Evolutionary conservation across 2,329 filamentous ascomycete species (phyloP).

Genomic region (Venturia carpophila): DNA sequence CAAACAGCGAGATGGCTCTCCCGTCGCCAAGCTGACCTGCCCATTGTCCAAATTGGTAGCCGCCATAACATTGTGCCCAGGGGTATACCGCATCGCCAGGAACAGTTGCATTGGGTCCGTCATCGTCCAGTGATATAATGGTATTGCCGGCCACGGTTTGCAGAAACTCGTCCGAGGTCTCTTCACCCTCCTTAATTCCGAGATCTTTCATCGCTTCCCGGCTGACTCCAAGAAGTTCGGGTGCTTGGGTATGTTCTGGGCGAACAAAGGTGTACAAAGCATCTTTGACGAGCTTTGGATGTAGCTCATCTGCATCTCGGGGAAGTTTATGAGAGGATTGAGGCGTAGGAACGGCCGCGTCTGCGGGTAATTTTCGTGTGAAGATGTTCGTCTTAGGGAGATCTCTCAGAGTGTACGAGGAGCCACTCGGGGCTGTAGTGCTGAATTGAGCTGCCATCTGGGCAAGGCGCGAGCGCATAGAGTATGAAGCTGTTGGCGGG

Average conservation of each 20-base stretch:
- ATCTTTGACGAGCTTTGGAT: conserved; percentile 73
- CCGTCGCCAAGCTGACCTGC: conserved; percentile 94
- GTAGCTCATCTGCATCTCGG: conserved; percentile 55
- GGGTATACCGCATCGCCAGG: conserved; percentile 69
- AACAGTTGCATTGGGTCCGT: conserved; percentile 45
- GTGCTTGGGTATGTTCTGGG: conserved; percentile 60
- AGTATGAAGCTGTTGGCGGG: neutral
- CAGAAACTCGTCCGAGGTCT: conserved; percentile 64
- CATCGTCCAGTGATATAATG: conserved; percentile 67
- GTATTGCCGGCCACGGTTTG: conserved; percentile 74
- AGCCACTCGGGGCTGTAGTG: conserved; percentile 23
- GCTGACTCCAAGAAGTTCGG: conserved; percentile 77
- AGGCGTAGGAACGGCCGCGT: conserved; percentile 72
- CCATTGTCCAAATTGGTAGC: conserved; percentile 70
- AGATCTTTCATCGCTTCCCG: conserved; percentile 70
- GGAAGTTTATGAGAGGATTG: conserved; percentile 72
- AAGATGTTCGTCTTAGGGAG: conserved; percentile 59
- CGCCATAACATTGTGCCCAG: conserved; percentile 98
- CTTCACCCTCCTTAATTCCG: conserved; percentile 63
- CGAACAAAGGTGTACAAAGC: conserved; percentile 88
- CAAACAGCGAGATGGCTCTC: conserved; percentile 87
- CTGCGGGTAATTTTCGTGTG: conserved; percentile 62
- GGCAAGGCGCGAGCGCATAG: conserved; percentile 28
- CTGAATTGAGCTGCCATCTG: conserved; percentile 40
- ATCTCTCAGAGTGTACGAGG: conserved; percentile 36